Percentiles rank a stretch among this genome's conserved stretches.
Evolutionary conservation across 495 filamentous ascomycete species (phyloP).

Genomic region (Neurospora sp.): DNA sequence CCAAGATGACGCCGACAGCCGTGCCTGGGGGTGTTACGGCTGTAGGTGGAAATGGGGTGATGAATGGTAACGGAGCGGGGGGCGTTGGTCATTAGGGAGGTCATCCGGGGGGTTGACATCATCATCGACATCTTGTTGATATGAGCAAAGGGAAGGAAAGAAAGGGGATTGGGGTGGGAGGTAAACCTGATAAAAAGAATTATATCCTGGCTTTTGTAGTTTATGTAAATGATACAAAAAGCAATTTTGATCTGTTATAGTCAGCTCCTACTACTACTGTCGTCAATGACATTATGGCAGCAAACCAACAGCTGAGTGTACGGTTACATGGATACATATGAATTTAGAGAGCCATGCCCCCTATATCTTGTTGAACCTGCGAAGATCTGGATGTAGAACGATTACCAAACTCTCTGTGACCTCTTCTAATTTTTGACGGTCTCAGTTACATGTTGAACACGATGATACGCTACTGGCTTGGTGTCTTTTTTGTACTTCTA

Average conservation of each 20-base stretch:
- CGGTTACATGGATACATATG: background rate
- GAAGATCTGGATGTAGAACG: background rate
- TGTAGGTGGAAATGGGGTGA: background rate
- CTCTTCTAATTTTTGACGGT: background rate
- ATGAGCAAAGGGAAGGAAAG: background rate
- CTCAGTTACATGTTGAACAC: background rate
- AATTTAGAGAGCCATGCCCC: background rate
- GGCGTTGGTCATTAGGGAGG: background rate
- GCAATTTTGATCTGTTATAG: background rate
- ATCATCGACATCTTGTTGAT: background rate
- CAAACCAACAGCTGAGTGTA: background rate
- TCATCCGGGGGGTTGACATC: background rate
- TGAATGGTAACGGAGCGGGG: background rate
- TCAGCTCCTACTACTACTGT: background rate
- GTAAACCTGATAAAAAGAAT: background rate
- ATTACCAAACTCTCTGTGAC: background rate
- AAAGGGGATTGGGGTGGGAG: background rate
- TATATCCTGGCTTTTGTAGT: background rate
- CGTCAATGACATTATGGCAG: background rate
- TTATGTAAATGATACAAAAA: background rate
- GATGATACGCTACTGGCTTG: background rate
- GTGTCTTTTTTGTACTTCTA: background rate
- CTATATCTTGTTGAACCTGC: background rate
- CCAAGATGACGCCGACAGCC: conserved; percentile 16
- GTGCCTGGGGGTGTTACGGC: background rate